These are phyloP conservation scores for Xerocomus amazonicus DNA, from an alignment of 1,284 basidiomycete species.

Conservation along the genomic window DNA sequence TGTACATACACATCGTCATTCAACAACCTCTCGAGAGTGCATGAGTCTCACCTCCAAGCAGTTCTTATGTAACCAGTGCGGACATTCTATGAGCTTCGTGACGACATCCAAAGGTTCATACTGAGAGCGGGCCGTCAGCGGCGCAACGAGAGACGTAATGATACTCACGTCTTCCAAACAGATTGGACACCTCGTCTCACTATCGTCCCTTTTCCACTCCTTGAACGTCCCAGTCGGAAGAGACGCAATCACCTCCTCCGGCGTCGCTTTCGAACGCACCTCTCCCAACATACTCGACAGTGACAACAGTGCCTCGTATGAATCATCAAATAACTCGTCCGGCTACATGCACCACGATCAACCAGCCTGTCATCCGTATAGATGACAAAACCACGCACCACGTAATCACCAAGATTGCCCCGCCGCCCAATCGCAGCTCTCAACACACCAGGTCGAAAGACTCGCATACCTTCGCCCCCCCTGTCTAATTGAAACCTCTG, in stretches of 20 bases:
- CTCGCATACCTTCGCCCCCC: constrained; percentile 17
- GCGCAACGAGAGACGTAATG: not conserved
- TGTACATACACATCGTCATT: constrained; percentile 20
- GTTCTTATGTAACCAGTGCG: constrained; percentile 72
- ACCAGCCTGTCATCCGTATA: not conserved
- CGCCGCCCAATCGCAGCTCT: constrained; percentile 28
- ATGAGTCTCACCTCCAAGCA: constrained; percentile 58
- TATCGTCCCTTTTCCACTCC: constrained; percentile 61
- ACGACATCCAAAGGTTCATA: constrained; percentile 56
- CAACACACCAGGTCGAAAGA: constrained; percentile 26
- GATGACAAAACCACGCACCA: constrained; percentile 41
- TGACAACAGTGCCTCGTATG: constrained; percentile 64
- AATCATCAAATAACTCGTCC: constrained; percentile 68
- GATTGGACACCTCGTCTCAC: constrained; percentile 71
- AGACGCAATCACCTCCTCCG: constrained; percentile 52
- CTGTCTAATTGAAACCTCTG: constrained; percentile 27
- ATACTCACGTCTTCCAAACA: constrained; percentile 72
- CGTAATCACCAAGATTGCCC: constrained; percentile 52
- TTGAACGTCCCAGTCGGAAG: constrained; percentile 59
- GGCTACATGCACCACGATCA: constrained; percentile 39
- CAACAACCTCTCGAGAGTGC: not conserved
- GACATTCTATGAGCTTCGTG: constrained; percentile 61
- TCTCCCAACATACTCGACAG: constrained; percentile 60
- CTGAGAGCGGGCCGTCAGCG: constrained; percentile 36
- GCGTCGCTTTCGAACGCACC: constrained; percentile 56